Evolutionary conservation across 1,139 yeast species (phyloP).

Genomic region (Protomyces macrosporus): DNA sequence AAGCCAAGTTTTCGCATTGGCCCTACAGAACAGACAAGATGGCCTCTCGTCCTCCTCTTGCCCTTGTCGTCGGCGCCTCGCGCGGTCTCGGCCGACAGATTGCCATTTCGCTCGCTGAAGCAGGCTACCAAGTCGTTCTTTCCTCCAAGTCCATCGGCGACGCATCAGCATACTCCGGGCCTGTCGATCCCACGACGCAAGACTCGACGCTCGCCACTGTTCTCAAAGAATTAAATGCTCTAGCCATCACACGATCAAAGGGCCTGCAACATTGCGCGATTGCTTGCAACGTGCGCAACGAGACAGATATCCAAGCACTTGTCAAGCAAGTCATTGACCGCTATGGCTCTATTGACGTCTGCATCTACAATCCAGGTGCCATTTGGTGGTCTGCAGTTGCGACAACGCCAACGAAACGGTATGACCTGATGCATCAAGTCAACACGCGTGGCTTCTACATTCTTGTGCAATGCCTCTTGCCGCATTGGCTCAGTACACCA

Average conservation of each 20-base stretch:
- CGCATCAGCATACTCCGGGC: neutral
- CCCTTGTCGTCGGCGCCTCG: slow-evolving; percentile 11
- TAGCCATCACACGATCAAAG: neutral
- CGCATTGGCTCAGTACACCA: neutral
- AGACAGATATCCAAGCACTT: neutral
- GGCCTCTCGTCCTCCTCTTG: neutral
- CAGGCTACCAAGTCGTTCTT: slow-evolving; percentile 6
- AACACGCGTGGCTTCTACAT: slow-evolving; percentile 6
- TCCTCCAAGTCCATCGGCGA: slow-evolving; percentile 8
- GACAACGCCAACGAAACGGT: slow-evolving; percentile 10
- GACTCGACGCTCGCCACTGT: slow-evolving; percentile 13
- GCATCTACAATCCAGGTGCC: slow-evolving; percentile 16
- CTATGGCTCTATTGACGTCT: slow-evolving; percentile 1
- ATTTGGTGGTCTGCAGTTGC: slow-evolving; percentile 11
- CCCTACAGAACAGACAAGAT: neutral
- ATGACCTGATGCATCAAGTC: slow-evolving; percentile 6
- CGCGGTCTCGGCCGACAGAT: slow-evolving; percentile 13
- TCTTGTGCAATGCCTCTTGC: slow-evolving; percentile 1
- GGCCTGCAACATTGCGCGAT: neutral
- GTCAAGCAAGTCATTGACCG: neutral
- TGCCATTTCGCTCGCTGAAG: slow-evolving; percentile 6
- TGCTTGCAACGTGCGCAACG: slow-evolving; percentile 6
- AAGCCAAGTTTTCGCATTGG: too few species aligned
- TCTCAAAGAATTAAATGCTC: neutral
- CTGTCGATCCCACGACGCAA: neutral